Percentiles rank a stretch among this genome's conserved stretches.
Conservation (phyloP, 352 stramenopile genomes). For the Blastocystis sp. region DNA sequence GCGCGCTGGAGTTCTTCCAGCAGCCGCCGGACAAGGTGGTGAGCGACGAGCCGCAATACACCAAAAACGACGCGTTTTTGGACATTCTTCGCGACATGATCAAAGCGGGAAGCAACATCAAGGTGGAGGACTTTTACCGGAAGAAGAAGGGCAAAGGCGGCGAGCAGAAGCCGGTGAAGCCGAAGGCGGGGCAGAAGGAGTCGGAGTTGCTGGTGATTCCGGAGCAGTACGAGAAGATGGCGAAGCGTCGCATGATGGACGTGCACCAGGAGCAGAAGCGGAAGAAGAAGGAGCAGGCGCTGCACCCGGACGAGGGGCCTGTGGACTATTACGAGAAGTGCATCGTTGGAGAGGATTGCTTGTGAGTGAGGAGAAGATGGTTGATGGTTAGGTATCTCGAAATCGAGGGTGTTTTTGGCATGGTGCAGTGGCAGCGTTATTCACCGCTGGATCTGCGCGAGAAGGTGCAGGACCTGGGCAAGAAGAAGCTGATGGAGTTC, state of each 20-base stretch:
- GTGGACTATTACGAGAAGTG: slow-evolving; percentile 16
- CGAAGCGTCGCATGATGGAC: slow-evolving; percentile 41
- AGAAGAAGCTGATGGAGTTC: background rate
- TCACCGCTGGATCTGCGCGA: background rate
- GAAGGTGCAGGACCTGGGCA: slow-evolving; percentile 3
- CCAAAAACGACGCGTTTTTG: slow-evolving; percentile 11
- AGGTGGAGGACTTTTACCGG: slow-evolving; percentile 23
- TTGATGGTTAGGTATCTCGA: background rate
- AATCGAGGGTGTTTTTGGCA: slow-evolving; percentile 3
- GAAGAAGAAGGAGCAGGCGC: background rate
- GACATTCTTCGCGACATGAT: background rate
- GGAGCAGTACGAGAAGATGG: background rate
- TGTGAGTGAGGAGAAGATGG: background rate
- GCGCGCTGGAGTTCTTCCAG: background rate
- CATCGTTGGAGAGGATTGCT: background rate
- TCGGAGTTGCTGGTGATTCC: slow-evolving; percentile 15
- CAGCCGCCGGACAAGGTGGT: slow-evolving; percentile 5
- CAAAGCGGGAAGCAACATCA: background rate
- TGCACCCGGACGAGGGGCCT: slow-evolving; percentile 8
- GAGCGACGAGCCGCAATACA: background rate
- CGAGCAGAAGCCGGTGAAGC: background rate
- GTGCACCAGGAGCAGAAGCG: slow-evolving; percentile 8
- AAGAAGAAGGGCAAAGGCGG: background rate
- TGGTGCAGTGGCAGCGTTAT: slow-evolving; percentile 20
- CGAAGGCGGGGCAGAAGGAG: background rate